Evolutionary conservation across 768 basidiomycete genomes (phyloP).

Genomic region (Dacryopinax primogenitus): DNA sequence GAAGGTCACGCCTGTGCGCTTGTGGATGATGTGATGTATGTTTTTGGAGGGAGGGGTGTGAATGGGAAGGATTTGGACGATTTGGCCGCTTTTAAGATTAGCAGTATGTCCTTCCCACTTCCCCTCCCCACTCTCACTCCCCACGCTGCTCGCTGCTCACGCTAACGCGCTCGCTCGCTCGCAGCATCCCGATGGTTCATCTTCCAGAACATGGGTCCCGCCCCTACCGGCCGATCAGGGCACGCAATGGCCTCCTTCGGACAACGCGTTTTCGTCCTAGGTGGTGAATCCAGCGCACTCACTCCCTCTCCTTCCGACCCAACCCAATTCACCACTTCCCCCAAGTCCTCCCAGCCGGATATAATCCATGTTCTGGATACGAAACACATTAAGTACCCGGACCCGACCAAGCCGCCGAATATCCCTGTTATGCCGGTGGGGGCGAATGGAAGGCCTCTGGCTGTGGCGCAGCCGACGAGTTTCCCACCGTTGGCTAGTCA

Average conservation of each 20-base stretch:
- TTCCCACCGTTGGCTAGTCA: neutral
- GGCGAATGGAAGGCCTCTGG: neutral
- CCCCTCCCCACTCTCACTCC: neutral
- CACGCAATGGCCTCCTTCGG: conserved; percentile 97
- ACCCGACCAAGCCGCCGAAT: conserved; percentile 36
- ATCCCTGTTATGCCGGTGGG: neutral
- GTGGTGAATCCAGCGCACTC: conserved; percentile 78
- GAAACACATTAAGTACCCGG: conserved; percentile 89
- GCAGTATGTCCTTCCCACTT: conserved; percentile 52
- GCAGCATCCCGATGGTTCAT: conserved; percentile 71
- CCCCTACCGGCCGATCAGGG: conserved; percentile 81
- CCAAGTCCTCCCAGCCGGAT: conserved; percentile 63
- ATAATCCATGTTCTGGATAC: conserved; percentile 89
- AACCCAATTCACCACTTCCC: conserved; percentile 8
- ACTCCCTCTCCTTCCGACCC: conserved; percentile 17
- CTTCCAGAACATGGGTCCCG: conserved; percentile 99
- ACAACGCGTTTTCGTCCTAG: conserved; percentile 78
- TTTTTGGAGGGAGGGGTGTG: conserved; percentile 93
- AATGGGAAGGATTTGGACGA: conserved; percentile 94
- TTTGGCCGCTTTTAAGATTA: conserved; percentile 91
- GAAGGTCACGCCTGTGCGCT: conserved; percentile 95
- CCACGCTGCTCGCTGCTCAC: neutral
- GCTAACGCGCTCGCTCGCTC: neutral
- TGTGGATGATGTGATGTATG: conserved; percentile 93
- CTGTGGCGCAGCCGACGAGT: neutral